These are phyloP conservation scores for Xylaria sp. DNA, from an alignment of 2,329 filamentous ascomycete genomes.

Conservation along the genomic window DNA sequence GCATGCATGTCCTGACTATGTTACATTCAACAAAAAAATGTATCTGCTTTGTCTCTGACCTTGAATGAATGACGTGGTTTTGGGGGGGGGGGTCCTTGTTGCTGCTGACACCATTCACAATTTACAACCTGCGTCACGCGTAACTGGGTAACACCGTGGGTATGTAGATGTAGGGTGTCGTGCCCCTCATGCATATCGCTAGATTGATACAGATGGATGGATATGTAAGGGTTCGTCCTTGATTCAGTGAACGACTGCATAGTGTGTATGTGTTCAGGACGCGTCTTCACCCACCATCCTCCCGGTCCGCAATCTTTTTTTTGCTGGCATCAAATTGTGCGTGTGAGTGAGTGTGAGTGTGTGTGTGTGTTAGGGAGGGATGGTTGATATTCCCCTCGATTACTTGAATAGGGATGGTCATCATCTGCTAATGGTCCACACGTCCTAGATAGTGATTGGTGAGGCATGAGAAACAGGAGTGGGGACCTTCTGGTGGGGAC, in stretches of 20 bases:
- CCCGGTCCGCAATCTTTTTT: no score
- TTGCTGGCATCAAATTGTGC: no score
- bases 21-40: conserved; percentile 23
- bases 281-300: no score
- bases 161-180: background rate
- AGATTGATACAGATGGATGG: no score
- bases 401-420: conserved; percentile 3
- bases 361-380: background rate
- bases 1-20: conserved; percentile 12
- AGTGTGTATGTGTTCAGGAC: no score
- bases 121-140: background rate
- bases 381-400: background rate
- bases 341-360: no score
- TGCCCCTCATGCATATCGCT: no score
- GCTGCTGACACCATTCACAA: background rate
- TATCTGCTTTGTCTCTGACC: background rate
- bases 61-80: conserved; percentile 9
- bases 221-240: background rate
- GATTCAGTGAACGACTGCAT: no score
- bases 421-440: conserved; percentile 5
- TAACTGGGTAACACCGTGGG: background rate
- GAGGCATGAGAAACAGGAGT: background rate
- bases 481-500: background rate
- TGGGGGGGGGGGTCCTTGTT: background rate
- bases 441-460: conserved; percentile 15